Evolutionary conservation across 495 filamentous ascomycete genomes (phyloP).

Genomic region (Talaromyces ruber): DNA sequence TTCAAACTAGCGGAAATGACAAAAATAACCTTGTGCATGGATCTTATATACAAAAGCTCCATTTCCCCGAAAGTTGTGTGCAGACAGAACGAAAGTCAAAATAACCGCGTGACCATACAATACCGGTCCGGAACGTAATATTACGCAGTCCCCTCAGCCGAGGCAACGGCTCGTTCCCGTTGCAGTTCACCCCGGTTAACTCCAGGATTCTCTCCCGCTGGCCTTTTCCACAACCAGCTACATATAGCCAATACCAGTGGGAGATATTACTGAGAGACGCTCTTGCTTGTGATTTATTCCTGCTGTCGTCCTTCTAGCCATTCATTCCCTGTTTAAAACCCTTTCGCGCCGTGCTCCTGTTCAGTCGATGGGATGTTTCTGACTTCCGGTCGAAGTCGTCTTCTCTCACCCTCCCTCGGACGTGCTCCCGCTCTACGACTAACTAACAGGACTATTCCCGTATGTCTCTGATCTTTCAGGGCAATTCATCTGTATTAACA

Average conservation of each 20-base stretch:
- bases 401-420: slow-evolving; percentile 17
- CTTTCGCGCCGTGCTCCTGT: neutral
- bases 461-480: neutral
- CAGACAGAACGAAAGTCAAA: neutral
- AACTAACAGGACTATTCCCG: slow-evolving; percentile 4
- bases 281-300: neutral
- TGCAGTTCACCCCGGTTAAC: neutral
- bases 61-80: neutral
- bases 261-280: neutral
- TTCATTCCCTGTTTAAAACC: slow-evolving; percentile 7
- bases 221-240: neutral
- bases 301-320: neutral
- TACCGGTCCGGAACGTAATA: neutral
- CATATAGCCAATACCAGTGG: neutral
- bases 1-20: neutral
- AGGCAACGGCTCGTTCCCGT: neutral
- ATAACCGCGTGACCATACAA: neutral
- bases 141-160: neutral
- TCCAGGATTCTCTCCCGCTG: neutral
- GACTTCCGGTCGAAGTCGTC: slow-evolving; percentile 38
- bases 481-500: neutral
- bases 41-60: neutral
- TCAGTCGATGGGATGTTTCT: slow-evolving; percentile 34
- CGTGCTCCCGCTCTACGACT: slow-evolving; percentile 6
- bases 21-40: neutral